These are phyloP conservation scores for Ichthyophthirius multifiliis DNA, from an alignment of 169 alveolate species.

Conservation along the genomic window DNA sequence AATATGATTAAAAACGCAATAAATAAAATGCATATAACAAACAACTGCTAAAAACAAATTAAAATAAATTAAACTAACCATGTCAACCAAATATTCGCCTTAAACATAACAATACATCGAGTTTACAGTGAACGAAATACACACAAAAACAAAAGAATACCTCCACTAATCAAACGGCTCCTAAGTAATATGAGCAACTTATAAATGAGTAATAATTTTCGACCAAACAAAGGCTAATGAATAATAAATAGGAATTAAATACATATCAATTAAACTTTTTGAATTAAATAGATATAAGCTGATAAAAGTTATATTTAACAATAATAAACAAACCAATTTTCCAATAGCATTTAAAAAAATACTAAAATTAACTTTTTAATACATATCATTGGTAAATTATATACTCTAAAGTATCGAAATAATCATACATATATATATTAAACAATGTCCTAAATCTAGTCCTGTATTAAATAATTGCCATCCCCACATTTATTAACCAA, in stretches of 20 bases:
- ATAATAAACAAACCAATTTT: background rate
- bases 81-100: background rate
- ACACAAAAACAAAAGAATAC: background rate
- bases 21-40: background rate
- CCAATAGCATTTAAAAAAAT: background rate
- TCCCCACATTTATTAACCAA: constrained; percentile 24
- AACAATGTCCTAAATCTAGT: background rate
- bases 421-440: background rate
- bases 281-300: background rate
- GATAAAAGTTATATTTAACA: background rate
- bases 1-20: background rate
- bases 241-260: background rate
- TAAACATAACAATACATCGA: background rate
- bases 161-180: background rate
- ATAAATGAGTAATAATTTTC: background rate
- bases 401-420: background rate
- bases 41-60: background rate
- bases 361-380: background rate
- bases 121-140: background rate
- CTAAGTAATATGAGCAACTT: background rate
- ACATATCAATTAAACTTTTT: background rate
- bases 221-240: background rate
- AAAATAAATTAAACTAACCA: background rate
- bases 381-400: background rate
- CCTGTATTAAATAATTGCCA: background rate